These are phyloP conservation scores for Ceratobasidium sp. DNA, from an alignment of 1,284 basidiomycete genomes.

Conservation along the genomic window DNA sequence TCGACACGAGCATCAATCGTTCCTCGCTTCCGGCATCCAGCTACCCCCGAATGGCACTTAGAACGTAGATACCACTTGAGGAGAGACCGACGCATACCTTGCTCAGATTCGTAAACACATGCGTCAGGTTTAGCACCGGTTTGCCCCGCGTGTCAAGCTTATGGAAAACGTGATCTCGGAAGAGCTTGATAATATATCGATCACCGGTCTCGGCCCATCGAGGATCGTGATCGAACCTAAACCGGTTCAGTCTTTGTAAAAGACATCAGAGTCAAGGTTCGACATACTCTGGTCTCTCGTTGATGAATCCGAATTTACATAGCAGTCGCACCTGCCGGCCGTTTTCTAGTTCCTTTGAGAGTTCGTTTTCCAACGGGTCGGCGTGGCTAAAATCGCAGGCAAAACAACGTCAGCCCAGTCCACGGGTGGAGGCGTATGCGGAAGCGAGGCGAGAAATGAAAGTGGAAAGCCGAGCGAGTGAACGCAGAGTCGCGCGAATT, in stretches of 20 bases:
- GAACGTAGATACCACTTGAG: neutral
- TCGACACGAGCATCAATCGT: conserved; percentile 90
- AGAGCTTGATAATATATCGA: conserved; percentile 96
- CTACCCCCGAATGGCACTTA: conserved; percentile 52
- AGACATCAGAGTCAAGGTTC: neutral
- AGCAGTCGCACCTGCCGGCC: conserved; percentile 90
- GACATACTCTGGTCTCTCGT: conserved; percentile 93
- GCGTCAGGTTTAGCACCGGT: conserved; percentile 88
- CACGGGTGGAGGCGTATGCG: neutral
- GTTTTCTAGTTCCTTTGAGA: conserved; percentile 95
- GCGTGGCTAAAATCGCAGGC: conserved; percentile 60
- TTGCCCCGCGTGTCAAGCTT: conserved; percentile 91
- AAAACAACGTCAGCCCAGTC: neutral
- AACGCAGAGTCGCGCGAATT: conserved; percentile 45
- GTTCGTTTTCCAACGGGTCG: conserved; percentile 84
- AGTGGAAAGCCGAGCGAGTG: neutral
- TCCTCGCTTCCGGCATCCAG: conserved; percentile 94
- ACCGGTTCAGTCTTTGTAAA: neutral
- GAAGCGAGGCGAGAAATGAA: conserved; percentile 25
- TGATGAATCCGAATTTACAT: conserved; percentile 97
- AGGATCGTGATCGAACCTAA: conserved; percentile 90
- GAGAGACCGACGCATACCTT: conserved; percentile 63
- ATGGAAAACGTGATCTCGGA: conserved; percentile 98
- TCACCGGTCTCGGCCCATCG: conserved; percentile 99
- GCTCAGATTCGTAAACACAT: conserved; percentile 90